Evolutionary conservation across 73 alveolate species (phyloP).

Genomic region (Diophrys appendiculata): DNA sequence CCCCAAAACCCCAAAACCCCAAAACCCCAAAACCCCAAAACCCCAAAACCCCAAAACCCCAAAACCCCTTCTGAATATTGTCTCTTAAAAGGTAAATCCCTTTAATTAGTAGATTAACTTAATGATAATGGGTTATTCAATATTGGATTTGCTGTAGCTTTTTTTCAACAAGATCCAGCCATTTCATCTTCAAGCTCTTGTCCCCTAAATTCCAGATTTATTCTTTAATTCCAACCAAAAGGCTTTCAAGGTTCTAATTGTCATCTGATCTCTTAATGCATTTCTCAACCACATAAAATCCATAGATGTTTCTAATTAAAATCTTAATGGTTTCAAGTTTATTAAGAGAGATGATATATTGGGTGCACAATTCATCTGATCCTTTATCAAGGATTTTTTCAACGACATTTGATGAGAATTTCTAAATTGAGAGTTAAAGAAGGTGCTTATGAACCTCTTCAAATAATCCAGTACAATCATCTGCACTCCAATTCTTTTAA

Average conservation of each 20-base stretch:
- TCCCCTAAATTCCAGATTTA: conserved; percentile 27
- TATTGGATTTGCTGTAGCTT: too few relatives aligned
- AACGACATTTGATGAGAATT: conserved; percentile 58
- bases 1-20: too few relatives aligned
- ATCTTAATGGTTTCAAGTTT: conserved; percentile 37
- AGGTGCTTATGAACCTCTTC: conserved; percentile 34
- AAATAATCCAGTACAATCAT: conserved; percentile 44
- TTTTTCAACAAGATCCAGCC: conserved; percentile 45
- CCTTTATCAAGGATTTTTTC: conserved; percentile 64
- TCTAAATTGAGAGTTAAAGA: conserved; percentile 48
- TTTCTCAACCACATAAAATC: conserved; percentile 56
- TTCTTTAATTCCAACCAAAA: conserved; percentile 31
- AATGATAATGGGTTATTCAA: too few relatives aligned
- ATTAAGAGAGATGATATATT: conserved; percentile 19
- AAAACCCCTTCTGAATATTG: too few relatives aligned
- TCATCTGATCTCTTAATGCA: conserved; percentile 29
- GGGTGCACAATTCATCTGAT: conserved; percentile 25
- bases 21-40: too few relatives aligned
- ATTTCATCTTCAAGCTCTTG: conserved; percentile 41
- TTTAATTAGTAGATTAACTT: too few relatives aligned
- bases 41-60: too few relatives aligned
- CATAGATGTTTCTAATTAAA: conserved; percentile 42
- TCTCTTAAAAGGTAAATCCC: too few relatives aligned
- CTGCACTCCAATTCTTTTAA: conserved; percentile 52
- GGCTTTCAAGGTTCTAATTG: conserved; percentile 1